A percentile compares a stretch with the other conserved stretches of the same genome.
These are phyloP conservation scores for Cytospora piceicola DNA, from an alignment of 2,329 filamentous ascomycete genomes.

Conservation along the genomic window DNA sequence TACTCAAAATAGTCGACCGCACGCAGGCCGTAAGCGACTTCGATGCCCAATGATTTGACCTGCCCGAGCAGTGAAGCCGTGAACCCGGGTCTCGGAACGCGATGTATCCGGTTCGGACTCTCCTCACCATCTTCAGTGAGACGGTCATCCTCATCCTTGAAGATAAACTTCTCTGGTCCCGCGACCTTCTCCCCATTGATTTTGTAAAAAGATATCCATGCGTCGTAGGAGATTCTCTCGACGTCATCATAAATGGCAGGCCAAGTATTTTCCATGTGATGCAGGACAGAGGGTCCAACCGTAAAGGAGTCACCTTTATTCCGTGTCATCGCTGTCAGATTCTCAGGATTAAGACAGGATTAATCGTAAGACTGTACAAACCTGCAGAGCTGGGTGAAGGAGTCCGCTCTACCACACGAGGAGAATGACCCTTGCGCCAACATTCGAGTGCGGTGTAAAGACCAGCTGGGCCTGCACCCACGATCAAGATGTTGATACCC, in stretches of 20 bases:
- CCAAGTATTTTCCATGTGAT: conserved; percentile 31
- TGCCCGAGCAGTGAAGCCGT: conserved; percentile 32
- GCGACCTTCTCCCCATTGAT: conserved; percentile 33
- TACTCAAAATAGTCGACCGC: conserved; percentile 31
- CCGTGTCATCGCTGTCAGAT: background rate
- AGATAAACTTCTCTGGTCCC: conserved; percentile 28
- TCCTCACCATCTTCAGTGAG: conserved; percentile 16
- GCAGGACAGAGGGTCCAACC: conserved; percentile 30
- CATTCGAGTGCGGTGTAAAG: conserved; percentile 29
- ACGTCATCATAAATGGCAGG: conserved; percentile 25
- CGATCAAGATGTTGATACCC: conserved; percentile 24
- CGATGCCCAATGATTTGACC: conserved; percentile 30
- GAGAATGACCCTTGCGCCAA: conserved; percentile 30
- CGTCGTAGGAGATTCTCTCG: conserved; percentile 28
- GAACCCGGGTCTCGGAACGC: conserved; percentile 32
- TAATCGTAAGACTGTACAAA: background rate
- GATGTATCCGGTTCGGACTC: background rate
- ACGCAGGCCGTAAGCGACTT: conserved; percentile 31
- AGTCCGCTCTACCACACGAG: conserved; percentile 20
- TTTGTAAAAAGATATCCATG: conserved; percentile 33
- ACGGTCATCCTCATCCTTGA: conserved; percentile 5
- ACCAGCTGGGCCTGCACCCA: conserved; percentile 28
- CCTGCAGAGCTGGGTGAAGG: conserved; percentile 18
- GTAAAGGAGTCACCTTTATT: conserved; percentile 35
- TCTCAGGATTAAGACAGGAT: background rate